Evolutionary conservation across 768 basidiomycete genomes (phyloP), one percentile per base, ranked within the genome.

Genomic region (Exidia glandulosa): DNA sequence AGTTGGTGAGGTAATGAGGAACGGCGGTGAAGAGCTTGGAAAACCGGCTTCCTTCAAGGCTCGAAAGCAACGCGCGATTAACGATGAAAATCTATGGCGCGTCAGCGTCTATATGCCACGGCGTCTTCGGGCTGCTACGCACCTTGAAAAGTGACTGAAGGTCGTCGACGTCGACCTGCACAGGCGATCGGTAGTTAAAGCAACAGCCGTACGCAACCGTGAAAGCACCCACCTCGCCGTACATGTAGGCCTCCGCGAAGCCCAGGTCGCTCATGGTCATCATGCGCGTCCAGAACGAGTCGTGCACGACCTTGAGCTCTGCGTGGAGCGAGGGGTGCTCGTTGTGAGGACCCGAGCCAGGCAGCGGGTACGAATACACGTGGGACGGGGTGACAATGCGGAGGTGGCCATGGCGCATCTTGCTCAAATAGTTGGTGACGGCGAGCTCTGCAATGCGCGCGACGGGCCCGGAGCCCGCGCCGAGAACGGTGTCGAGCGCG

Each of bases 241-340:
- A 83, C 88, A 90, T 89, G 71, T 83, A 88, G 0, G 84, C 82
- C 70, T 90, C 88, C 3, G 84, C 77, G 64, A 90, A 88, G 2
- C 86, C 88, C 48, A 90, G 72, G 67, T 88, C 86, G 27, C 82
- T 77, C 76, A 83, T 81, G 7, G 76, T 68, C 61, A 87, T 70
- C 59, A 87, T 76, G 45, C 85, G 82, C 58, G 81, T 71, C 85
- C 85, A 87, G 66, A 87, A 87, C 69, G 81, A 80, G 56, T 81
- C 77, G 67, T 80, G 83, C 16, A 76, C 66, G 60, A 87, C 74
- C 62, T 76, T 77, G 60, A 87, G 67, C 62, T 81, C 77, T 60
- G 83, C 82, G 66, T 71, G 74, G 16, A 64, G 57, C 33, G 31
- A 23, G 25, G 61, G 33, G 2, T 63, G 45, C 32, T 52, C 50